Base-by-base conservation (phyloP, 225 moss, liverwort and hornwort species). In the Sphagnum tenellum region DNA sequence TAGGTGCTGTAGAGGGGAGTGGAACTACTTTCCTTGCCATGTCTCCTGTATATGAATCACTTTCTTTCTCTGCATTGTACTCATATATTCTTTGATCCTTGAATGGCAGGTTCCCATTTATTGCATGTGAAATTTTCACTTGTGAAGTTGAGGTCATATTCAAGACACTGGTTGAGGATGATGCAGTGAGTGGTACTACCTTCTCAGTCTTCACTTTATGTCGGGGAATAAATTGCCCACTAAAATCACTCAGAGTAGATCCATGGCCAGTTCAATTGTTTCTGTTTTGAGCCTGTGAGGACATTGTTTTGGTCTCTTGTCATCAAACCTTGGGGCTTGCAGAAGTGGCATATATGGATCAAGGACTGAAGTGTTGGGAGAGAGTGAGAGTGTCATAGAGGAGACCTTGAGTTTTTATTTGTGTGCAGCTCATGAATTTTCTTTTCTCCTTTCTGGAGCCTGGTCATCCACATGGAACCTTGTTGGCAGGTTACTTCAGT, bases 101-200 rank as follows among this genome's bases (percentile, higher is more conserved):
- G 52, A 64, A 29, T 44, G 73, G 77, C 86, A 98, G 98, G 75
- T 98, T 98, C 74, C 98, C 98, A 51, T 98, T 98, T 72, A 90
- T 98, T 71, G 87, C 93, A 47, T 98, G 98, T 81, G 98, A 98
- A 71, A 76, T 93, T 76, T 90, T 98, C 75, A 98, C 90, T 44
- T 98, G 98, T 76, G 98, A 98, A 74, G 88, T 98, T 71, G 93
- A 98, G 64, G 76, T 84, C 70, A 88, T 98, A 64, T 98, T 98
- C 83, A 93, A 93, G 83, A 89, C 98, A 66, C 82, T 98, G 75
- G 93, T 89, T 58, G 98, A 98, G 75, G 98, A 98, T 59, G 98
- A 98, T 77, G 98, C 93, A 93, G 98, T 98, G 80, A 49, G 44
- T 3, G 46, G 52, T 52, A 52, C 7, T 5, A 5, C 52, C 52